phyloP scores from a whole-genome alignment of 2,329 filamentous ascomycete species.

The Drechslera avenae region DNA sequence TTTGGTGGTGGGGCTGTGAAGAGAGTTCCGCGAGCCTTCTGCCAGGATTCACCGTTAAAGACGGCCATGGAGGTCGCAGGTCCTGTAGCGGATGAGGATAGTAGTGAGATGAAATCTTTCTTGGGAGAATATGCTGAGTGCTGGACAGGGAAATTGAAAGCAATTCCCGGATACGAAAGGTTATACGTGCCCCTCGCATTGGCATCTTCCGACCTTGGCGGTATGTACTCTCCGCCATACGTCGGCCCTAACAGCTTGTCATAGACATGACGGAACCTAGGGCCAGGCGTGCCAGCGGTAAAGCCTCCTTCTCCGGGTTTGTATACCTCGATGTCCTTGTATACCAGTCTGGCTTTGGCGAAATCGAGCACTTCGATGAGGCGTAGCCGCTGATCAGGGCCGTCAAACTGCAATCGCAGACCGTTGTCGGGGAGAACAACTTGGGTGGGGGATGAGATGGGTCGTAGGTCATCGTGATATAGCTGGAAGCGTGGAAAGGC shows the following conservation, averaged over 20 bases:
- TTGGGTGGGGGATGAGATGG: constrained; percentile 75
- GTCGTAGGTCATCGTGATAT: constrained; percentile 75
- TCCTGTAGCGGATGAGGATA: constrained; percentile 77
- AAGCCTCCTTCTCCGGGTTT: constrained; percentile 58
- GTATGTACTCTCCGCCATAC: constrained; percentile 89
- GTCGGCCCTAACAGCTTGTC: constrained; percentile 91
- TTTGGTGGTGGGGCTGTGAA: constrained; percentile 78
- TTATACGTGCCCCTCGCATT: constrained; percentile 75
- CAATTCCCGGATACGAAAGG: constrained; percentile 90
- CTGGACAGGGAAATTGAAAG: constrained; percentile 85
- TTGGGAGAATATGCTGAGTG: constrained; percentile 74
- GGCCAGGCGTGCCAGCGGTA: constrained; percentile 58
- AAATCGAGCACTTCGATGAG: constrained; percentile 93
- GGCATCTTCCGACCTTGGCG: constrained; percentile 61
- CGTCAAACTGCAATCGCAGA: constrained; percentile 88
- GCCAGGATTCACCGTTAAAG: constrained; percentile 89
- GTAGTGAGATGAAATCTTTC: constrained; percentile 81
- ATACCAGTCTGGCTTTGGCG: constrained; percentile 78
- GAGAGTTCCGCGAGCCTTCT: constrained; percentile 74
- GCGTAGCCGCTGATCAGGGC: constrained; percentile 86
- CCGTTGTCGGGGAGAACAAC: constrained; percentile 83
- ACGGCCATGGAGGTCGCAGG: constrained; percentile 86
- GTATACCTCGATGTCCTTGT: constrained; percentile 79
- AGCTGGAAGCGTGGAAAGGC: constrained; percentile 83
- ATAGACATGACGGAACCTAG: constrained; percentile 87